Evolutionary conservation across 257 asterid species (phyloP).

Genomic region (Solanum pimpinellifolium): DNA sequence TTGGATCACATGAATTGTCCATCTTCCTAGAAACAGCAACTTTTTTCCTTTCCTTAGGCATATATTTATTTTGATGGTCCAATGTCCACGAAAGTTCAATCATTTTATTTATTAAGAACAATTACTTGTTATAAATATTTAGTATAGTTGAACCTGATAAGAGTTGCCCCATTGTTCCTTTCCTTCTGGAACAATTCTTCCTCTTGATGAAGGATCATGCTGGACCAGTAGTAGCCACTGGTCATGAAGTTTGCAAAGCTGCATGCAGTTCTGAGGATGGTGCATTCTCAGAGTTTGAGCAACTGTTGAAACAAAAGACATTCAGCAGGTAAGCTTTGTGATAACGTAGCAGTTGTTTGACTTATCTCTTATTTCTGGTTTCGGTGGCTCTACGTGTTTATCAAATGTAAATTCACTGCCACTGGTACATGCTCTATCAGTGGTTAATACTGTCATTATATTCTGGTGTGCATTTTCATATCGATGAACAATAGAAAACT

Average conservation of each 20-base stretch:
- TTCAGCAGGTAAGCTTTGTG: conserved; percentile 6
- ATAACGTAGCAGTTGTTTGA: background rate
- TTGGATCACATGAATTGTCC: background rate
- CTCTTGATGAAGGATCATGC: conserved; percentile 2
- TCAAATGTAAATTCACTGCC: background rate
- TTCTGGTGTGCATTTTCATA: background rate
- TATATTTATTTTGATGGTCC: background rate
- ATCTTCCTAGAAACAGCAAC: background rate
- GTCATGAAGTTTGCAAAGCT: background rate
- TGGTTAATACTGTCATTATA: background rate
- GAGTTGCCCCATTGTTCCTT: background rate
- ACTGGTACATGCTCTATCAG: background rate
- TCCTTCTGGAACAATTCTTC: background rate
- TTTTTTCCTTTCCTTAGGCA: background rate
- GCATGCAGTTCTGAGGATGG: background rate
- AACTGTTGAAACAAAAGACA: conserved; percentile 1
- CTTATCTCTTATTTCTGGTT: background rate
- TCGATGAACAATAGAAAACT: background rate
- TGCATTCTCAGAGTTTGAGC: conserved; percentile 10
- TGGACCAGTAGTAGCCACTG: background rate
- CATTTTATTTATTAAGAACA: background rate
- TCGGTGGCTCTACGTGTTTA: background rate
- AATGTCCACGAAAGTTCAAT: background rate
- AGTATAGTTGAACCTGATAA: background rate
- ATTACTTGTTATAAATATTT: background rate